These are phyloP conservation scores for Aspergillus nidulans DNA, from an alignment of 495 filamentous ascomycete species.

Conservation along the genomic window DNA sequence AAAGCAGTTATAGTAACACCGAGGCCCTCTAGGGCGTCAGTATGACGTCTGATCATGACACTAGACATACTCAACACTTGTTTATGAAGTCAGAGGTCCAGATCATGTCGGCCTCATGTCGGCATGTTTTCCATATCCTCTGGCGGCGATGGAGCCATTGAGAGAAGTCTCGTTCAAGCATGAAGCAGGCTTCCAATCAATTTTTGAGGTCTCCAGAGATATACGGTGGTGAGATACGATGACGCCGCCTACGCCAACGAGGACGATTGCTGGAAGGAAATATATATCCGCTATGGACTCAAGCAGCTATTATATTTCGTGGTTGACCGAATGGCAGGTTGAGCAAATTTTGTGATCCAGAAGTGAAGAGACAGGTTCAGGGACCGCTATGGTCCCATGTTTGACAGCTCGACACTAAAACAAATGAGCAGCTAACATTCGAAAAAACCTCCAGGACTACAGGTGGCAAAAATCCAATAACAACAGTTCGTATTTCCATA, in stretches of 20 bases:
- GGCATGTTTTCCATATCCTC: background rate
- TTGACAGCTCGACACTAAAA: too few relatives aligned
- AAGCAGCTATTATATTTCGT: too few relatives aligned
- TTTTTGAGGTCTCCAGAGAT: background rate
- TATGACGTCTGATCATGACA: background rate
- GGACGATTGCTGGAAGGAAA: too few relatives aligned
- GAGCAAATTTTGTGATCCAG: too few relatives aligned
- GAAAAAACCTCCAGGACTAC: too few relatives aligned
- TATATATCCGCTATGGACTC: background rate
- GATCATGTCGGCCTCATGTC: background rate
- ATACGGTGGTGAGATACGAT: background rate
- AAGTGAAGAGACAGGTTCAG: too few relatives aligned
- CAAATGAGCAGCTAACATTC: too few relatives aligned
- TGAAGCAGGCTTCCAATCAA: background rate
- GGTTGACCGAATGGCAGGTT: too few relatives aligned
- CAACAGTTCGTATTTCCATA: too few relatives aligned
- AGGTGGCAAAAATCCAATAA: too few relatives aligned
- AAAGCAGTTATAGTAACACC: background rate
- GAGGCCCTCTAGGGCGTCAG: background rate
- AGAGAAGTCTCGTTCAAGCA: background rate
- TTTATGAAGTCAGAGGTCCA: background rate
- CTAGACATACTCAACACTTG: background rate
- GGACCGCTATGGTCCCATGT: too few relatives aligned
- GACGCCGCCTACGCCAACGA: background rate
- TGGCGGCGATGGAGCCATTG: background rate